Evolutionary conservation across 352 stramenopile genomes (phyloP).

Genomic region (Elongisporangium prolatum): DNA sequence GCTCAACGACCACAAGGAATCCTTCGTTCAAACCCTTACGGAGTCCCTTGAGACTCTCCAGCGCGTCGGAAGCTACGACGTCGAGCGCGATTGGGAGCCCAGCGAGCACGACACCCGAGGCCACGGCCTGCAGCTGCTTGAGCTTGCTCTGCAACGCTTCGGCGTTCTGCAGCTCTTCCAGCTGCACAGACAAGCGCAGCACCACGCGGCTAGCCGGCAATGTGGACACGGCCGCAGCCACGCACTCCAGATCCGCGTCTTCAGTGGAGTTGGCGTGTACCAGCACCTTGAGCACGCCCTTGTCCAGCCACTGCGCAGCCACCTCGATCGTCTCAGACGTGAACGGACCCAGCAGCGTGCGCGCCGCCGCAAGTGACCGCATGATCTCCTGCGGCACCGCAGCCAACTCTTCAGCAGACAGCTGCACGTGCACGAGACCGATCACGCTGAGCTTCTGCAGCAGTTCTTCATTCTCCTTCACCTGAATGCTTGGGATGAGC

Average conservation of each 20-base stretch:
- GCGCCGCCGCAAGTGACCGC: slow-evolving; percentile 31
- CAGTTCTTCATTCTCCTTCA: slow-evolving; percentile 2
- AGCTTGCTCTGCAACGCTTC: slow-evolving; percentile 32
- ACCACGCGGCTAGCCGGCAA: slow-evolving; percentile 58
- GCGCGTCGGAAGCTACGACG: slow-evolving; percentile 10
- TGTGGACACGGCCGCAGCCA: slow-evolving; percentile 56
- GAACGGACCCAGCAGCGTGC: slow-evolving; percentile 63
- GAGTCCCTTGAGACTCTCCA: slow-evolving; percentile 26
- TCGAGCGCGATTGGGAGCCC: slow-evolving; percentile 12
- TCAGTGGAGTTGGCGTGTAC: slow-evolving; percentile 39
- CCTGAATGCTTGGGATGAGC: neutral
- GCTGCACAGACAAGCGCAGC: slow-evolving; percentile 47
- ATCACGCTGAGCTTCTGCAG: slow-evolving; percentile 45
- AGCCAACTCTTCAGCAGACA: slow-evolving; percentile 23
- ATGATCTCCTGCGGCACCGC: slow-evolving; percentile 36
- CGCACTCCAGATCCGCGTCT: slow-evolving; percentile 39
- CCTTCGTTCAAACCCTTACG: slow-evolving; percentile 38
- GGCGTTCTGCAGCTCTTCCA: slow-evolving; percentile 13
- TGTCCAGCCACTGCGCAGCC: slow-evolving; percentile 58
- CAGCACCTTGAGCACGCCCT: slow-evolving; percentile 52
- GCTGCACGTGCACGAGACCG: slow-evolving; percentile 29
- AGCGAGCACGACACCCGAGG: slow-evolving; percentile 44
- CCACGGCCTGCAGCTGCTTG: slow-evolving; percentile 22
- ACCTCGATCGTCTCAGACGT: slow-evolving; percentile 42
- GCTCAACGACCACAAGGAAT: slow-evolving; percentile 52